phyloP scores from a whole-genome alignment of 1,139 yeast genomes.

The Kluyveromyces sp. region DNA sequence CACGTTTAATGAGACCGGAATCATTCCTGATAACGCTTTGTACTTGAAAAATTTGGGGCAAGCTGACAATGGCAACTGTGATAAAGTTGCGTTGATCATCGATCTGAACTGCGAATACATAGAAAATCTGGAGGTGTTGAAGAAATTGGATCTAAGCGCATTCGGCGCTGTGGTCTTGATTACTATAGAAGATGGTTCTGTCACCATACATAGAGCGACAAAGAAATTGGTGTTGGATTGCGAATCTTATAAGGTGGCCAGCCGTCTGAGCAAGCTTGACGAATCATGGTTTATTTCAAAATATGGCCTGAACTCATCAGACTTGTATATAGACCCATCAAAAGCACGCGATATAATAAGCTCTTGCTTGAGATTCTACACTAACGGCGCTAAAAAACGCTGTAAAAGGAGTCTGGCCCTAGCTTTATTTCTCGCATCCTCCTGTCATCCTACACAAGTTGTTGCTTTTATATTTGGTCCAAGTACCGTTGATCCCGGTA shows the following conservation, averaged over 20 bases:
- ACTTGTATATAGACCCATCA: constrained; percentile 6
- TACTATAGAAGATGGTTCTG: constrained; percentile 12
- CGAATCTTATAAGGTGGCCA: constrained; percentile 8
- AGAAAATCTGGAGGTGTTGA: constrained; percentile 10
- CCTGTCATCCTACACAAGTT: constrained; percentile 8
- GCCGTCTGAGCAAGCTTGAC: constrained; percentile 9
- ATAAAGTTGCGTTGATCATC: constrained; percentile 8
- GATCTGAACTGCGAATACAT: constrained; percentile 9
- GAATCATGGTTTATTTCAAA: constrained; percentile 11
- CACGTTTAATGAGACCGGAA: constrained; percentile 9
- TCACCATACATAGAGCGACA: constrained; percentile 7
- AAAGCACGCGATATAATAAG: neutral
- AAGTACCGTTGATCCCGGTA: constrained; percentile 22
- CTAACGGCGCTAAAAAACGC: neutral
- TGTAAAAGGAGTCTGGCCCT: constrained; percentile 13
- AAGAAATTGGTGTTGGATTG: constrained; percentile 6
- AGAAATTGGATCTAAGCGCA: neutral
- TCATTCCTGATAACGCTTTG: constrained; percentile 3
- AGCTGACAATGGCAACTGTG: neutral
- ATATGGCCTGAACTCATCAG: neutral
- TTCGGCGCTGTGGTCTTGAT: constrained; percentile 8
- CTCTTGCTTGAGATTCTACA: neutral
- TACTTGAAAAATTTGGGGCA: neutral
- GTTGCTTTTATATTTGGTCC: constrained; percentile 19
- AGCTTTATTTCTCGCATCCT: constrained; percentile 17